Evolutionary conservation across 2,329 filamentous ascomycete genomes (phyloP).

Genomic region (Talaromyces sp.): DNA sequence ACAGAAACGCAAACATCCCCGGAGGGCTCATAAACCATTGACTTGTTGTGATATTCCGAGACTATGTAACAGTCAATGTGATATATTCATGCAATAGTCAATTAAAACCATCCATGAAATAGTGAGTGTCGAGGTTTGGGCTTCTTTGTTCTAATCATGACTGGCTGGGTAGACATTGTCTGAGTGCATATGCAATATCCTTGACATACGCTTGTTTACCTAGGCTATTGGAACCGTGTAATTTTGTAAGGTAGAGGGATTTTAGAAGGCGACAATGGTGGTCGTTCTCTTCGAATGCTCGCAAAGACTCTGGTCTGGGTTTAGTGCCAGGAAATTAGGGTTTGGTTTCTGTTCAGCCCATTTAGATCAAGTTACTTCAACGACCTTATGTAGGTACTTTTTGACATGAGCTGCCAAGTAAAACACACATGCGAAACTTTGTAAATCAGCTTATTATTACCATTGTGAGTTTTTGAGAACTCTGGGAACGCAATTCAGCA

Average conservation of each 20-base stretch:
- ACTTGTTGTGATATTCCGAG: not conserved
- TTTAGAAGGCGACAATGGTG: no score
- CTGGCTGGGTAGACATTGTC: not conserved
- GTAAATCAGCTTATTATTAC: no score
- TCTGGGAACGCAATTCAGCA: no score
- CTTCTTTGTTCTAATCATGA: not conserved
- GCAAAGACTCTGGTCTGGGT: no score
- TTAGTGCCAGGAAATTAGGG: no score
- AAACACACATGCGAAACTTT: not conserved
- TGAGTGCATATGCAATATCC: not conserved
- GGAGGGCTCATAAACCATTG: not conserved
- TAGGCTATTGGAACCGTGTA: not conserved
- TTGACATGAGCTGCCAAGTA: not conserved
- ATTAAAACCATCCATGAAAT: not conserved
- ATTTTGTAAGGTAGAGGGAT: not conserved
- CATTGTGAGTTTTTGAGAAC: no score
- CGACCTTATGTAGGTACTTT: not conserved
- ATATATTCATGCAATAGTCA: not conserved
- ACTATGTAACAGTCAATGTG: not conserved
- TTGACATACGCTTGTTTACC: not conserved
- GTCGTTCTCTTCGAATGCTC: no score
- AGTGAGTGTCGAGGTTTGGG: not conserved
- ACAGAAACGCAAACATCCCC: not conserved
- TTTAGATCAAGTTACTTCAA: not conserved
- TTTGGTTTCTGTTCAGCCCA: no score